Evolutionary conservation across 257 asterid genomes (phyloP).

Genomic region (Scutellaria galericulata): DNA sequence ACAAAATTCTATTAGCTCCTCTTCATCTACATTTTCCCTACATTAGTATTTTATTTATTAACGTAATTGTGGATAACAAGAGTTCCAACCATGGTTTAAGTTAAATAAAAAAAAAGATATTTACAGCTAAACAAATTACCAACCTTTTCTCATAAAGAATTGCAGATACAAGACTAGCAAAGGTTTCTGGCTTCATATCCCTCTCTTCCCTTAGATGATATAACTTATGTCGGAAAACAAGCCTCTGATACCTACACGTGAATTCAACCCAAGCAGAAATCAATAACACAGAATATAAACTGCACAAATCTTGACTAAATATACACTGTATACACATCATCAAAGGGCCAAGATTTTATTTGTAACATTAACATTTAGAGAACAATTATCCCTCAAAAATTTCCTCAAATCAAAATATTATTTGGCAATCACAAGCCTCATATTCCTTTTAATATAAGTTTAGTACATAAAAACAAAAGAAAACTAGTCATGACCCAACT

Average conservation of each 20-base stretch:
- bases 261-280: slow-evolving; percentile 29
- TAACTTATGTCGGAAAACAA: slow-evolving; percentile 88
- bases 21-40: not conserved
- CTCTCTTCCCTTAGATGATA: slow-evolving; percentile 95
- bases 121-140: slow-evolving; percentile 23
- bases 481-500: too few relatives aligned
- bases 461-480: too few relatives aligned
- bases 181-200: slow-evolving; percentile 97
- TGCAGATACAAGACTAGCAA: slow-evolving; percentile 94
- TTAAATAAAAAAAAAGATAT: not conserved
- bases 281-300: slow-evolving; percentile 1
- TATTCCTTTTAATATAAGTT: too few relatives aligned
- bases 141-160: slow-evolving; percentile 88
- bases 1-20: not conserved
- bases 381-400: too few relatives aligned
- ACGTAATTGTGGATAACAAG: not conserved
- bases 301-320: not conserved
- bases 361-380: too few relatives aligned
- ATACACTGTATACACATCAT: not conserved
- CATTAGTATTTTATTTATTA: not conserved
- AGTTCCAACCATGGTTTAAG: slow-evolving; percentile 22
- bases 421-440: too few relatives aligned
- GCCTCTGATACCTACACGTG: slow-evolving; percentile 72
- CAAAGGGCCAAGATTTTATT: slow-evolving; percentile 8
- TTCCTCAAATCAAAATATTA: too few relatives aligned